These are phyloP conservation scores for Euphorbia pulcherrima DNA, from an alignment of 345 rosid species.

Conservation along the genomic window DNA sequence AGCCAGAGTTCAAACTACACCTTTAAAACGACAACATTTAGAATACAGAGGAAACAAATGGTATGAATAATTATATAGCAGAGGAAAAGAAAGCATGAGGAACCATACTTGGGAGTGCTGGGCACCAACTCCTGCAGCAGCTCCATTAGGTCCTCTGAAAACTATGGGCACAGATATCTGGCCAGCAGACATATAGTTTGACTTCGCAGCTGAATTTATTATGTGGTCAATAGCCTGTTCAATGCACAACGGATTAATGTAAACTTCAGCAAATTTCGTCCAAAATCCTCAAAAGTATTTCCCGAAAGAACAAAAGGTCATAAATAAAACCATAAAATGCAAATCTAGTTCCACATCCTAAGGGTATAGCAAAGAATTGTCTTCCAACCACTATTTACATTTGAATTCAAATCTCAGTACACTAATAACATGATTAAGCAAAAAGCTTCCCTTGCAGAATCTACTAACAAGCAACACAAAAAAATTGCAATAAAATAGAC, in stretches of 20 bases:
- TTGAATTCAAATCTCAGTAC: background rate
- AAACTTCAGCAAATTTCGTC: background rate
- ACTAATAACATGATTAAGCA: background rate
- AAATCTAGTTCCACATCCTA: background rate
- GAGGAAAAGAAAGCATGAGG: constrained; percentile 5
- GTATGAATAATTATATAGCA: background rate
- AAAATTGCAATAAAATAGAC: background rate
- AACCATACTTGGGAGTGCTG: constrained; percentile 84
- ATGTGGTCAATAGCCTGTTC: constrained; percentile 87
- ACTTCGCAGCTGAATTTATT: constrained; percentile 86
- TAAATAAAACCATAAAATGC: background rate
- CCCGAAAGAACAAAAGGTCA: background rate
- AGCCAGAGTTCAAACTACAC: background rate
- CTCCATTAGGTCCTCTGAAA: constrained; percentile 96
- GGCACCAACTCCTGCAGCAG: constrained; percentile 98
- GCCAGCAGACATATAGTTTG: constrained; percentile 87
- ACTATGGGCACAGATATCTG: constrained; percentile 76
- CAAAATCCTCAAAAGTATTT: background rate
- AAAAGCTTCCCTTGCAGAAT: background rate
- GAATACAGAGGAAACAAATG: background rate
- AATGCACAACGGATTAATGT: constrained; percentile 8
- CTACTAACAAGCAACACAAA: background rate
- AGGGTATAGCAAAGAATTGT: background rate
- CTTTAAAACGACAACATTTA: background rate
- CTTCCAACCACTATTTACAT: background rate